Evolutionary conservation across 208 protist genomes (phyloP).

Genomic region (Wallacemonas rigidus): DNA sequence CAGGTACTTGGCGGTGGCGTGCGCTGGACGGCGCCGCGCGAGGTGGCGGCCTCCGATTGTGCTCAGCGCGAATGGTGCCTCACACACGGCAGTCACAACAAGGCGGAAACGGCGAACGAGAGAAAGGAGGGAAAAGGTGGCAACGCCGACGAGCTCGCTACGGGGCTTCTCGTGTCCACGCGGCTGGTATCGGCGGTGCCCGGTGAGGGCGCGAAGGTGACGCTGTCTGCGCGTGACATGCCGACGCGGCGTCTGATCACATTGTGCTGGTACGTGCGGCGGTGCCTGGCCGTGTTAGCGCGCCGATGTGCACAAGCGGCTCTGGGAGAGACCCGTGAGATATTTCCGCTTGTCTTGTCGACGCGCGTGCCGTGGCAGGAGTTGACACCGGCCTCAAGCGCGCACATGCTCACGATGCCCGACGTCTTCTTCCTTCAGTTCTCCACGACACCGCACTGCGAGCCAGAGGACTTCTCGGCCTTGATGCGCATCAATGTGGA

Average conservation of each 20-base stretch:
- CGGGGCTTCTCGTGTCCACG: neutral
- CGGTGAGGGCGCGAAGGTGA: no score
- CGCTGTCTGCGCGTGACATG: neutral
- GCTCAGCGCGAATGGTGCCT: constrained; percentile 7
- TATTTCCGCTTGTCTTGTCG: neutral
- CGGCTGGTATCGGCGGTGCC: neutral
- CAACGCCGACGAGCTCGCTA: neutral
- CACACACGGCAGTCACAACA: constrained; percentile 9
- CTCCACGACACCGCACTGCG: constrained; percentile 72
- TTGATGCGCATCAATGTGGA: constrained; percentile 21
- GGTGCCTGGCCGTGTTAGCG: neutral
- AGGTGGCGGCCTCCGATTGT: neutral
- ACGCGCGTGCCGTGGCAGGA: neutral
- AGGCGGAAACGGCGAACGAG: neutral
- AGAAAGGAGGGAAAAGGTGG: neutral
- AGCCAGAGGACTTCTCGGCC: constrained; percentile 55
- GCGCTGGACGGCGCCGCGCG: constrained; percentile 39
- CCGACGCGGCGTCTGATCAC: neutral
- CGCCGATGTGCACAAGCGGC: neutral
- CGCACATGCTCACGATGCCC: constrained; percentile 19
- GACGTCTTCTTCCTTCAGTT: constrained; percentile 32
- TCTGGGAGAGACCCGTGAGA: neutral
- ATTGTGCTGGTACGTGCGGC: constrained; percentile 28
- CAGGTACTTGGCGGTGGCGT: constrained; percentile 20
- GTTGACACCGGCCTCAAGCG: constrained; percentile 13